Conservation (phyloP, 169 alveolate genomes). For the Blepharisma undulans region DNA sequence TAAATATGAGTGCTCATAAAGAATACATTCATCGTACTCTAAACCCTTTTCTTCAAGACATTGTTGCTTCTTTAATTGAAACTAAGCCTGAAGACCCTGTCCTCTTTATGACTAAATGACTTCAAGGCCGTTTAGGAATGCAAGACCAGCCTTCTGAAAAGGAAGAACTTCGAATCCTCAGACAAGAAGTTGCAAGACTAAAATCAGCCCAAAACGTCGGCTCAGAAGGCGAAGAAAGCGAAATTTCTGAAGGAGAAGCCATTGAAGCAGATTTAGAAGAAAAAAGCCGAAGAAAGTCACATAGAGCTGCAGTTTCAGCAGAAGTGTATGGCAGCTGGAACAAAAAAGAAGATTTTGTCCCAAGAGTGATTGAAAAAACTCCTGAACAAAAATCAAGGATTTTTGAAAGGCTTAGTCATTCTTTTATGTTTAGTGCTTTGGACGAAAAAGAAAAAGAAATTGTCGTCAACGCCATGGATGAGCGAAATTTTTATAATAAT, state of each 20-base stretch:
- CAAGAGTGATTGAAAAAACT: conserved; percentile 86
- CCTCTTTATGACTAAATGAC: neutral
- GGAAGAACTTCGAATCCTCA: conserved; percentile 26
- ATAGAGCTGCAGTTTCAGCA: conserved; percentile 31
- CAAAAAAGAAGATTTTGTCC: conserved; percentile 87
- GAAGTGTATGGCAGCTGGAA: conserved; percentile 75
- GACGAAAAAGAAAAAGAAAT: conserved; percentile 78
- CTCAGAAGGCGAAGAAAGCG: conserved; percentile 30
- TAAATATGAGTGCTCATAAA: conserved; percentile 26
- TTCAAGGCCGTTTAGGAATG: neutral
- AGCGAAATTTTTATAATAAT: conserved; percentile 54
- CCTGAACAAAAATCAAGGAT: conserved; percentile 85
- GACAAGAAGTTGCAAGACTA: conserved; percentile 42
- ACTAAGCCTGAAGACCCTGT: conserved; percentile 27
- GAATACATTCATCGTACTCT: neutral
- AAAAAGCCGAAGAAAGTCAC: neutral
- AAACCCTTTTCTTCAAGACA: conserved; percentile 14
- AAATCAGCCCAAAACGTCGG: neutral
- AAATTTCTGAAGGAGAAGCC: neutral
- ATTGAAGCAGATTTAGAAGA: conserved; percentile 91
- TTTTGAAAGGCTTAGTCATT: conserved; percentile 64
- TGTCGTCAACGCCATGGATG: conserved; percentile 86
- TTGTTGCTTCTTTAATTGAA: neutral
- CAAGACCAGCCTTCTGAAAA: conserved; percentile 17
- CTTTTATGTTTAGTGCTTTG: conserved; percentile 78